Evolutionary conservation across 306 rosid genomes (phyloP), one percentile per base, ranked within the genome.

Genomic region (Hippophae tibetana): DNA sequence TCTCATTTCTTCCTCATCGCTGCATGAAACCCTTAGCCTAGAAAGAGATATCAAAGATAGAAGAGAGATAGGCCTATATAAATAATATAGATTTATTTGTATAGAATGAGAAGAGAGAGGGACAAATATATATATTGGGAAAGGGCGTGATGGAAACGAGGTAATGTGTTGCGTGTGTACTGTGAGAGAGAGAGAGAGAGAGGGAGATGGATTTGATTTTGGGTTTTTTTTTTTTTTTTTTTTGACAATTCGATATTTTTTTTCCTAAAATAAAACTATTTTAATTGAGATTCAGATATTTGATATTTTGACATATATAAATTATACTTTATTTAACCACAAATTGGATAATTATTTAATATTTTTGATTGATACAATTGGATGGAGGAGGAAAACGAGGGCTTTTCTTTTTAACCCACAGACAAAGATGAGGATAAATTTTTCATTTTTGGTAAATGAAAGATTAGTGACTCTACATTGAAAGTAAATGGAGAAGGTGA

Each of bases 191-290:
- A 52, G 27, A 18, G 23, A 18, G 23, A 18, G 23, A 18, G 60
- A 13, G 56, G 43, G 74, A 58, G 74, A 69, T 63, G 65, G 69
- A 64, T 64, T 64, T 64, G 69, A 64, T 64, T 53, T 64, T 18
- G 13, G 14, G 52, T 54, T 64, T 46, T 27, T 26, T 51, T 64
- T 54, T 26, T n/a, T n/a, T n/a, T n/a, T 18, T 18, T 18, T 18
- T 18, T 4, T 47, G 23, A 18, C 23, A 18, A 18, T 18, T 18
- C 23, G 23, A 18, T 18, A 18, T 0, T 18, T 18, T 18, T 18
- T 18, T 18, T 18, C 23, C 23, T 18, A 18, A 18, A 18, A 18
- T 18, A 18, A 18, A 18, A 18, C 23, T 18, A 18, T 18, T 18
- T 18, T 18, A 18, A 18, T 18, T 18, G 23, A 18, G 23, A 18